These are phyloP conservation scores for Magnolia officinalis DNA, from an alignment of 164 flowering plant genomes.

Conservation along the genomic window DNA sequence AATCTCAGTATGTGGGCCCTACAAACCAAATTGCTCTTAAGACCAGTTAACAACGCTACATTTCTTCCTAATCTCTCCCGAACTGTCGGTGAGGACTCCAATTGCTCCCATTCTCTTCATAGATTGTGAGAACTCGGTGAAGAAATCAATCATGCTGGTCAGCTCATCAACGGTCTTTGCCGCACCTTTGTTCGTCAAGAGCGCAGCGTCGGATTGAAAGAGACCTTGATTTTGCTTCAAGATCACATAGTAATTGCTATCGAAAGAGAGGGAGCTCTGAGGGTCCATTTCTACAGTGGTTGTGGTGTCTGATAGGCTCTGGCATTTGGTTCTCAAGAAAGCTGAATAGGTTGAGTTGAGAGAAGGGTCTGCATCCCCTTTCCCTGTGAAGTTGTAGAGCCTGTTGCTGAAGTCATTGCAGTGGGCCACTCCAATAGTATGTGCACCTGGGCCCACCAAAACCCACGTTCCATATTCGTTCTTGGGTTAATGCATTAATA, in stretches of 20 bases:
- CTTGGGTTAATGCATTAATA: too few relatives aligned
- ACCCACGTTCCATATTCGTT: too few relatives aligned
- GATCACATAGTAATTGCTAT: constrained; percentile 29
- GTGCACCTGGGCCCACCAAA: constrained; percentile 31
- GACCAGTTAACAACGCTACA: constrained; percentile 28
- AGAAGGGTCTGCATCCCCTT: constrained; percentile 51
- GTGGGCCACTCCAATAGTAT: constrained; percentile 46
- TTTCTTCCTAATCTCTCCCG: constrained; percentile 46
- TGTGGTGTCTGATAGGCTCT: constrained; percentile 18
- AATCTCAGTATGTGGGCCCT: too few relatives aligned
- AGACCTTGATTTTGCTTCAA: constrained; percentile 33
- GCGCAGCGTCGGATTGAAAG: constrained; percentile 59
- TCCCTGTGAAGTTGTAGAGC: constrained; percentile 62
- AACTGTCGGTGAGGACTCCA: constrained; percentile 38
- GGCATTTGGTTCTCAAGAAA: constrained; percentile 34
- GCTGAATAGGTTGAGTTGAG: constrained; percentile 39
- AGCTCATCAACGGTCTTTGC: constrained; percentile 9
- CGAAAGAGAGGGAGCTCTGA: constrained; percentile 30
- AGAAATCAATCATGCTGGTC: too few relatives aligned
- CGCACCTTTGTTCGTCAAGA: constrained; percentile 11
- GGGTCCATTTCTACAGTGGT: constrained; percentile 54
- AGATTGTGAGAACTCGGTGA: constrained; percentile 15
- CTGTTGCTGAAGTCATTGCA: constrained; percentile 41
- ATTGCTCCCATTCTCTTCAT: constrained; percentile 58
- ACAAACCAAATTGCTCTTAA: too few relatives aligned